Evolutionary conservation across 2,329 filamentous ascomycete species (phyloP).

Genomic region (Anisogramma anomala): DNA sequence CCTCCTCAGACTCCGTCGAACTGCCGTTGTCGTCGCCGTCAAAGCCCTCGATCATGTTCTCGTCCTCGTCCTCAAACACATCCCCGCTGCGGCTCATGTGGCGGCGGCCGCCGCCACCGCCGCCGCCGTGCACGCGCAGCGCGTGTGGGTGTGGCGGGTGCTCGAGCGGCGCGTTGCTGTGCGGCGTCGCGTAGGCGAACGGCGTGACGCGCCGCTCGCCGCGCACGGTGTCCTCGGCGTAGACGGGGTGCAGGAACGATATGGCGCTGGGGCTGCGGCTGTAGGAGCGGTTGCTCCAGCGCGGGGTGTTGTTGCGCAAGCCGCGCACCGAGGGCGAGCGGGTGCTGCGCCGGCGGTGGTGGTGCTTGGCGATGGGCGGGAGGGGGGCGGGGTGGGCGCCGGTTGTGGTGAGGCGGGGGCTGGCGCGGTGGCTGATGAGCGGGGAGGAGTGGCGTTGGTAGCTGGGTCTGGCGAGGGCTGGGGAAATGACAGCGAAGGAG

Average conservation of each 20-base stretch:
- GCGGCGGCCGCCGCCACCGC: background rate
- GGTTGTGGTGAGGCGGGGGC: conserved; percentile 21
- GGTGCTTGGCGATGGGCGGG: conserved; percentile 19
- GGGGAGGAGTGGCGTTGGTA: conserved; percentile 30
- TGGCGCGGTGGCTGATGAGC: conserved; percentile 19
- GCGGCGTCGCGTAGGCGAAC: conserved; percentile 64
- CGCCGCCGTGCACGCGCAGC: too few species aligned
- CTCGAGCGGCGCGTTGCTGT: conserved; percentile 49
- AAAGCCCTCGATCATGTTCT: conserved; percentile 16
- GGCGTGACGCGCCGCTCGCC: conserved; percentile 38
- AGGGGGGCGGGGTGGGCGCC: conserved; percentile 27
- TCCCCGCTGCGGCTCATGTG: conserved; percentile 5
- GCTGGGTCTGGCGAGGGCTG: conserved; percentile 4
- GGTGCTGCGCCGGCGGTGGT: conserved; percentile 41
- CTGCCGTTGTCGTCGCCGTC: conserved; percentile 20
- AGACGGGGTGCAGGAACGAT: conserved; percentile 30
- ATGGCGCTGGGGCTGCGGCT: conserved; percentile 24
- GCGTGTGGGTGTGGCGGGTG: too few species aligned
- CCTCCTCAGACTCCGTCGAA: conserved; percentile 14
- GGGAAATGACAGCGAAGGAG: conserved; percentile 1
- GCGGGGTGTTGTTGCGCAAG: conserved; percentile 41
- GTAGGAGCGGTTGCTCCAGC: conserved; percentile 34
- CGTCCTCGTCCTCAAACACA: conserved; percentile 21
- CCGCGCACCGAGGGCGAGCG: conserved; percentile 42
- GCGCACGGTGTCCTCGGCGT: conserved; percentile 24